phyloP scores from a whole-genome alignment of 75 land plant species.

The Pinus tabuliformis region DNA sequence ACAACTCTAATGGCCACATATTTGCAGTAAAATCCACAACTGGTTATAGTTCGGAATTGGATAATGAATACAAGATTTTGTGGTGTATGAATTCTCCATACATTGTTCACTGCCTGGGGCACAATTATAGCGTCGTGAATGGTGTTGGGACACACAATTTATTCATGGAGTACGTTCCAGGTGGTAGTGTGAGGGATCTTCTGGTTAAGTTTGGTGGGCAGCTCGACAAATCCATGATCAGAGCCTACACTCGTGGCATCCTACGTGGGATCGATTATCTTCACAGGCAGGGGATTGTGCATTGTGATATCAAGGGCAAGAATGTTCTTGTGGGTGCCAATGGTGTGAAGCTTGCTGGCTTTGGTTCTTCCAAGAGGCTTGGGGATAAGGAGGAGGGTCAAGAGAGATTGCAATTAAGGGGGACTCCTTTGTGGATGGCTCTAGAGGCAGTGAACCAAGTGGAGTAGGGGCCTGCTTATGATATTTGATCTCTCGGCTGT shows the following conservation, averaged over 20 bases:
- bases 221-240: conserved; percentile 36
- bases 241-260: conserved; percentile 33
- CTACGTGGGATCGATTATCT: conserved; percentile 58
- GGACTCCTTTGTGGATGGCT: too few species aligned
- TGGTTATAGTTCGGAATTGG: conserved; percentile 6
- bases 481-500: too few species aligned
- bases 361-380: conserved; percentile 35
- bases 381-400: background rate
- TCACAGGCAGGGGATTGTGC: conserved; percentile 58
- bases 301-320: conserved; percentile 77
- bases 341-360: conserved; percentile 45
- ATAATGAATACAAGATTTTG: conserved; percentile 42
- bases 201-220: conserved; percentile 44
- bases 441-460: too few species aligned
- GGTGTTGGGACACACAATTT: conserved; percentile 20
- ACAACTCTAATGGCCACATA: conserved; percentile 31
- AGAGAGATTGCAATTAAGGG: too few species aligned
- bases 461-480: too few species aligned
- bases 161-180: conserved; percentile 63
- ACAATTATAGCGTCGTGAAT: conserved; percentile 13
- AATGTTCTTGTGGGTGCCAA: conserved; percentile 34
- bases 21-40: conserved; percentile 52
- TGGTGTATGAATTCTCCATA: conserved; percentile 25
- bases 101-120: conserved; percentile 40
- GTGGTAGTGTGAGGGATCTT: conserved; percentile 53